phyloP scores from a whole-genome alignment of 2,329 filamentous ascomycete species.

The Ustilaginoidea virens region DNA sequence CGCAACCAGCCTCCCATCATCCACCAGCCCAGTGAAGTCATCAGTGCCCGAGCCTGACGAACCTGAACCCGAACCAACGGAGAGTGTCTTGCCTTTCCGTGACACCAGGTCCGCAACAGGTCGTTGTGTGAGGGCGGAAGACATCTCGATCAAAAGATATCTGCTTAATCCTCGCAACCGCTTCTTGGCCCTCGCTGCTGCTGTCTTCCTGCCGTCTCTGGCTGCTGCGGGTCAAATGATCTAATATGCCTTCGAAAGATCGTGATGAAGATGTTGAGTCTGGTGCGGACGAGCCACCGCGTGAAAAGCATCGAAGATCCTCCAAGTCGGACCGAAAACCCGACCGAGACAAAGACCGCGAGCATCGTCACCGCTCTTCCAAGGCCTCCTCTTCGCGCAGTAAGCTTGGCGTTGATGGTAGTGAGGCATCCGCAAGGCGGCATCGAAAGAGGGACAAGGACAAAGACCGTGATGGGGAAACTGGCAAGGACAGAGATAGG shows the following conservation, averaged over 20 bases:
- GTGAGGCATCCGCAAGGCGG: conserved; percentile 21
- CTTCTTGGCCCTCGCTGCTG: not conserved
- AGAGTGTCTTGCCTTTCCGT: no score
- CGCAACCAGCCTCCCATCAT: conserved; percentile 1
- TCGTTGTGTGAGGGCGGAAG: no score
- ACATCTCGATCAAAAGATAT: no score
- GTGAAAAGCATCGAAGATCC: conserved; percentile 24
- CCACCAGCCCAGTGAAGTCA: conserved; percentile 2
- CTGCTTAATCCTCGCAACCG: not conserved
- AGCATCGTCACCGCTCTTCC: conserved; percentile 23
- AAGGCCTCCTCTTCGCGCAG: conserved; percentile 26
- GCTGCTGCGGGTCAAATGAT: conserved; percentile 11
- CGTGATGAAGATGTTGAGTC: conserved; percentile 22
- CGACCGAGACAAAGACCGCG: conserved; percentile 10
- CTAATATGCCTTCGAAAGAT: conserved; percentile 25
- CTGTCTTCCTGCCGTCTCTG: not conserved
- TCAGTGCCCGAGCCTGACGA: conserved; percentile 1
- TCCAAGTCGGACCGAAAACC: conserved; percentile 23
- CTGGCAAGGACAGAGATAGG: conserved; percentile 15
- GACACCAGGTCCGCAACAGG: no score
- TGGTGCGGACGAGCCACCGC: conserved; percentile 19
- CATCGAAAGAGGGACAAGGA: conserved; percentile 16
- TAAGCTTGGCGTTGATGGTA: conserved; percentile 23
- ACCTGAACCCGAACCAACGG: no score
- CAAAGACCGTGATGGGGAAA: conserved; percentile 17